These are phyloP conservation scores for Populus simonii DNA, from an alignment of 345 rosid species.

Conservation along the genomic window DNA sequence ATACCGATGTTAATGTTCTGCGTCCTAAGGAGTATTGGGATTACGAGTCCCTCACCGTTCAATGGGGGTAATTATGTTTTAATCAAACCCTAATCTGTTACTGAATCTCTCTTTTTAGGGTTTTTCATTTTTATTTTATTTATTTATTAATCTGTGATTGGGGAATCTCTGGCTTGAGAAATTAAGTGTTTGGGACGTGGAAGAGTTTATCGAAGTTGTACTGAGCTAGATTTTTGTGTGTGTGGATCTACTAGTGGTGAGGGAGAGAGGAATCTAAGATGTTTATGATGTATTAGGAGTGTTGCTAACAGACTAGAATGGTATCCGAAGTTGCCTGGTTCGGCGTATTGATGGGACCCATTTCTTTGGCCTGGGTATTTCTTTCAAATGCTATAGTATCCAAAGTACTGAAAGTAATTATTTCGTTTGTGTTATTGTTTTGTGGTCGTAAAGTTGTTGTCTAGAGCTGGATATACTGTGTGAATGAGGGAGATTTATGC, in stretches of 20 bases:
- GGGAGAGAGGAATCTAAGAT: not conserved
- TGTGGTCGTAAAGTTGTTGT: not conserved
- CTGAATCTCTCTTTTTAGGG: not conserved
- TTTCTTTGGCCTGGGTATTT: not conserved
- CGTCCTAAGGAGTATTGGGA: constrained; percentile 80
- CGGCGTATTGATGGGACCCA: not conserved
- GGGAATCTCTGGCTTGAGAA: not conserved
- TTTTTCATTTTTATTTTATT: not conserved
- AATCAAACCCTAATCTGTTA: constrained; percentile 4
- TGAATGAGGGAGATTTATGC: not conserved
- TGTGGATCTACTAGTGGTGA: not conserved
- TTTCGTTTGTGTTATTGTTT: not conserved
- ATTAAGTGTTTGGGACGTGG: not conserved
- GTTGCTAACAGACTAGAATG: not conserved
- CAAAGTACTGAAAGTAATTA: not conserved
- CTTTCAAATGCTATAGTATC: not conserved
- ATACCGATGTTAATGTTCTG: constrained; percentile 74
- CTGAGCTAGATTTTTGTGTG: not conserved
- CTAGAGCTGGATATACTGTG: not conserved
- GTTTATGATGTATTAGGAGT: not conserved
- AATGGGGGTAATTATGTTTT: constrained; percentile 60
- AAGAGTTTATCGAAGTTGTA: not conserved
- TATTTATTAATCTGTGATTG: not conserved
- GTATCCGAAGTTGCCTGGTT: not conserved
- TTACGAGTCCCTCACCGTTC: constrained; percentile 51